Evolutionary conservation across 2,329 filamentous ascomycete genomes (phyloP), one percentile per base, ranked within the genome.

Genomic region (Epichloe bromicola): DNA sequence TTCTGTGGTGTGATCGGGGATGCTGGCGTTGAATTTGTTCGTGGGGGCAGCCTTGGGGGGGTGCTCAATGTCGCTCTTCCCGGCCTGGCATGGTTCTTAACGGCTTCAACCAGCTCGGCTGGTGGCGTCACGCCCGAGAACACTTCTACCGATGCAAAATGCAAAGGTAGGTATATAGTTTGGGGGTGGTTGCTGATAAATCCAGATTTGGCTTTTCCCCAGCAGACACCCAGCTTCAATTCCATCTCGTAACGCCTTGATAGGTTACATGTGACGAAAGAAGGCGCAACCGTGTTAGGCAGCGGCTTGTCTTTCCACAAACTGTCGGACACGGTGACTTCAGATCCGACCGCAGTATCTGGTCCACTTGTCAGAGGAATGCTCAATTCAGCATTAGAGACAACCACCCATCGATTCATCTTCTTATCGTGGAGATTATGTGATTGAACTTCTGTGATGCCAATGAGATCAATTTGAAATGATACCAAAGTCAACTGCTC

Each of bases 71-170:
- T 70, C 59, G 58, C 70, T 60, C 54, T 70, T 62, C 58, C 70
- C 2, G 70, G 71, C 14, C 71, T 63, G 2, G 56, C 61, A 33
- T 38, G 37, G 38, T 59, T 60, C 54, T 57, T 58, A 56, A 64
- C 60, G 42, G 85, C 82, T 53, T 86, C 75, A 19, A 95, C 70
- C 5, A 97, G 80, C 46, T 85, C 81, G 20, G 79, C 70, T 1
- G 90, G 89, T 12, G 93, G 91, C 20, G 79, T 76, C 57, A 97
- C 89, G 58, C 93, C 93, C 1, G 90, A 95, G 66, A 79, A 97
- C 15, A 98, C 80, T 51, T 88, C 78, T 48, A 94, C 76, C 36
- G 70, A 66, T 45, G 83, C 80, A 60, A 97, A 83, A 54, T 84
- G 78, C 17, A 98, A 73, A 4, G 90, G 88, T 3, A 95, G 75